Evolutionary conservation across 2,329 filamentous ascomycete species (phyloP), one percentile per base, ranked within the genome.

Genomic region (Fusarium sp.): DNA sequence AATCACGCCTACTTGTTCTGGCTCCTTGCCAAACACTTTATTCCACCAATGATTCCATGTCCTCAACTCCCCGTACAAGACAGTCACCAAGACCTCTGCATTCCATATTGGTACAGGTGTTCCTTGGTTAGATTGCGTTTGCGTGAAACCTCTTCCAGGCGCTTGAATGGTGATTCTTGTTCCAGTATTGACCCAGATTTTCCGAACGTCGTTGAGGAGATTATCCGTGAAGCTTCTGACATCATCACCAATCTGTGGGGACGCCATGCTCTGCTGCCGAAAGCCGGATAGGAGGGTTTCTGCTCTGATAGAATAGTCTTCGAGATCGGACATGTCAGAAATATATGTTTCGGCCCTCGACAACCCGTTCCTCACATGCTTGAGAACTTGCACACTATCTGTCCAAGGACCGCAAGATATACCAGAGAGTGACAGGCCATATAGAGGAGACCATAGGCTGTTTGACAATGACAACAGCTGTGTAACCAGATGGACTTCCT

Each of bases 141-240:
- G 76, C 9, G 76, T 65, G 12, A 79, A 76, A 14, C 72, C 75
- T 58, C 79, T 82, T 6, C 80, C 80, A 9, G 84, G 83, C 7
- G 80, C 82, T 63, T 81, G 83, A 31, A 86, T 81, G 1, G 80
- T 82, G 17, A 87, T 81, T 7, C 66, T 78, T 5, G 77, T 74
- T 7, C 74, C 77, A 7, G 78, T 77, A 3, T 80, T 75, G 13
- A 81, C 66, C 87, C 87, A 89, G 47, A 84, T 85, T 49, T 81
- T 82, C 8, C 79, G 78, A 17, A 88, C 82, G 47, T 89, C 87
- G 14, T 82, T 80, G 10, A 82, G 62, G 42, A 89, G 85, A 55
- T 83, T 82, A 22, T 81, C 80, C 12, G 80, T 79, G 63, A 89
- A 88, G 47, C 70, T 81, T 36, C 79, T 75, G 14, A 85, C 77